These are phyloP conservation scores for Cutaneotrichosporon cutaneum DNA, from an alignment of 1,284 basidiomycete genomes.

Conservation along the genomic window DNA sequence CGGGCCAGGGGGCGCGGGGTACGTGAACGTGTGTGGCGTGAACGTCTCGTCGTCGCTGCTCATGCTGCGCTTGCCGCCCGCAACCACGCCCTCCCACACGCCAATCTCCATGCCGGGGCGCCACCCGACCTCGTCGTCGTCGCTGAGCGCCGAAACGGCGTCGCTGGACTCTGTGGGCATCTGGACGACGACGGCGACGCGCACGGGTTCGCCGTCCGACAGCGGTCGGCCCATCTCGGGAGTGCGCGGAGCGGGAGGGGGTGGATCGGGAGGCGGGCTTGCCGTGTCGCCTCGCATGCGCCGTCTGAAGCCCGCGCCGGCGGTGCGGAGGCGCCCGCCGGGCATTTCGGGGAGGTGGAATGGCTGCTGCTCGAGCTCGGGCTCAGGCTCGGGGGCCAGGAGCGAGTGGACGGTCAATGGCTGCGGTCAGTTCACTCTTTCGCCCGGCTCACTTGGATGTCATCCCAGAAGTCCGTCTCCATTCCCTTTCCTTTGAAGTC, in stretches of 20 bases:
- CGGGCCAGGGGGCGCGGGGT: not conserved
- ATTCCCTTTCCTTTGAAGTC: not conserved
- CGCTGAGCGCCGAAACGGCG: conserved; percentile 11
- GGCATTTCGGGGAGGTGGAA: not conserved
- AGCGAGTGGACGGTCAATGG: conserved; percentile 19
- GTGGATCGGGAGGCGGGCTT: not conserved
- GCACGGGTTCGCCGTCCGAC: conserved; percentile 30
- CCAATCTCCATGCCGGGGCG: conserved; percentile 47
- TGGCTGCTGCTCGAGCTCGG: not conserved
- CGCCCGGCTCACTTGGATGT: not conserved
- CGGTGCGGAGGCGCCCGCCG: conserved; percentile 2
- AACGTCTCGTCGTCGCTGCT: not conserved
- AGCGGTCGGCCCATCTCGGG: conserved; percentile 12
- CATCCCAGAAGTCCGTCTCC: not conserved
- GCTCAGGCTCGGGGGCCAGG: conserved; percentile 5
- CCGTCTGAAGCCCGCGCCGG: conserved; percentile 1
- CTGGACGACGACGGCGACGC: conserved; percentile 40
- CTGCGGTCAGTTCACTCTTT: conserved; percentile 9
- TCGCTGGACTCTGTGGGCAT: conserved; percentile 36
- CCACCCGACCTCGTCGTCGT: conserved; percentile 41
- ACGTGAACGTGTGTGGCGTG: not conserved
- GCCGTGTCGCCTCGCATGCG: not conserved
- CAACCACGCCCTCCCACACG: conserved; percentile 39
- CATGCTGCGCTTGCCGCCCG: not conserved
- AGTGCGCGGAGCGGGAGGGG: not conserved